A percentile compares a stretch with the other conserved stretches of the same genome.
Evolutionary conservation across 23 red algal genomes (phyloP).

Genomic region (Gracilaria caudata): DNA sequence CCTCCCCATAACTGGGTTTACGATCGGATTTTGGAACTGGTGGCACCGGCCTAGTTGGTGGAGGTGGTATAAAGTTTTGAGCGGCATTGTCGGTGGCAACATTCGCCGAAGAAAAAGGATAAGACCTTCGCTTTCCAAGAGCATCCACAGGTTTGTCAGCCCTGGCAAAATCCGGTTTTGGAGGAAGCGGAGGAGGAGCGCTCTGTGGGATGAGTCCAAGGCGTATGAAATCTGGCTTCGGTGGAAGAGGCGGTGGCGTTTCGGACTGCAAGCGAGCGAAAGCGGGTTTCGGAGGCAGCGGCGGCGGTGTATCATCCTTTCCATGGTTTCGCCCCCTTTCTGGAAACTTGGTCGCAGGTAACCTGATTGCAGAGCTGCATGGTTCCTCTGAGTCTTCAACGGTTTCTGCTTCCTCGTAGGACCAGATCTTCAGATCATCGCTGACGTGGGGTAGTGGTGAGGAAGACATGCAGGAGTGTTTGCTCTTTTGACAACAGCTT

Average conservation of each 20-base stretch:
- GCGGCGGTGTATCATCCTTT: conserved; percentile 24
- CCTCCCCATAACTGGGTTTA: conserved; percentile 67
- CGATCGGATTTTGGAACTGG: conserved; percentile 39
- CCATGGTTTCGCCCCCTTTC: background rate
- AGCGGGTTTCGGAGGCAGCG: conserved; percentile 55
- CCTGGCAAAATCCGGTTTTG: conserved; percentile 32
- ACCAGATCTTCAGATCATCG: conserved; percentile 31
- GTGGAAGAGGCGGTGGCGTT: conserved; percentile 55
- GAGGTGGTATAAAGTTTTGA: conserved; percentile 18
- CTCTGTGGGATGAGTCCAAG: conserved; percentile 29
- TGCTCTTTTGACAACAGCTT: background rate
- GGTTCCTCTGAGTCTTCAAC: conserved; percentile 50
- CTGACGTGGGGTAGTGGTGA: conserved; percentile 21
- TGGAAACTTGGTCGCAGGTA: conserved; percentile 18
- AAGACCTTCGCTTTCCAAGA: conserved; percentile 10
- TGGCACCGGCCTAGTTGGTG: conserved; percentile 48
- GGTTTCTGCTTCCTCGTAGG: conserved; percentile 50
- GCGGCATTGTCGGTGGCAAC: background rate
- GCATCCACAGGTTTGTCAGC: conserved; percentile 26
- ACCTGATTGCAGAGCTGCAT: conserved; percentile 51
- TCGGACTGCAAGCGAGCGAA: conserved; percentile 38
- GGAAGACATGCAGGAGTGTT: conserved; percentile 19
- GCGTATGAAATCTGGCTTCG: conserved; percentile 48
- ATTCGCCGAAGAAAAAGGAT: conserved; percentile 13
- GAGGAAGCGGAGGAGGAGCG: conserved; percentile 24